A percentile compares a stretch with the other conserved stretches of the same genome.
Conservation (phyloP, 192 early-diverging fungal species). For the Bifiguratus adelaidae region DNA sequence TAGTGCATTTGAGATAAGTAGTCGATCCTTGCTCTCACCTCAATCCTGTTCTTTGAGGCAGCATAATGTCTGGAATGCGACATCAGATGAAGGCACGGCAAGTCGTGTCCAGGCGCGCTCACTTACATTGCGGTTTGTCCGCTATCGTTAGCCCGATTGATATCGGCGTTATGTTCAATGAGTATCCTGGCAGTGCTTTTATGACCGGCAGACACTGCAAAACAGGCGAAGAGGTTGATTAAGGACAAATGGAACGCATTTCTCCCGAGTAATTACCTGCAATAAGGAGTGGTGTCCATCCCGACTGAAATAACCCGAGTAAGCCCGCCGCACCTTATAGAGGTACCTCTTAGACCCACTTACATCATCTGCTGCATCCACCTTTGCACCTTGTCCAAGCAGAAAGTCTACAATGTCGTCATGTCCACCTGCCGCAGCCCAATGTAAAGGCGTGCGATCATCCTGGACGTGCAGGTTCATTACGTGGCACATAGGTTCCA, state of each 20-base stretch:
- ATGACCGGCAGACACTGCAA: slow-evolving; percentile 34
- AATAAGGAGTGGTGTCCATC: slow-evolving; percentile 43
- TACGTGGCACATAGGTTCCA: not conserved
- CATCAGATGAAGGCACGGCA: slow-evolving; percentile 1
- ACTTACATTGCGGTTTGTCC: slow-evolving; percentile 40
- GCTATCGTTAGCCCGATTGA: slow-evolving; percentile 30
- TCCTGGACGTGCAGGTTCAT: slow-evolving; percentile 11
- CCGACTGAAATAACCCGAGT: slow-evolving; percentile 13
- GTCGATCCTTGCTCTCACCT: too few relatives aligned
- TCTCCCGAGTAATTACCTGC: slow-evolving; percentile 20
- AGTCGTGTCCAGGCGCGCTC: too few relatives aligned
- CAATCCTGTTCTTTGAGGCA: slow-evolving; percentile 45
- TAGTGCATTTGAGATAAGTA: too few relatives aligned
- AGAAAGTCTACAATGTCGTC: slow-evolving; percentile 54
- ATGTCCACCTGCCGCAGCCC: slow-evolving; percentile 64
- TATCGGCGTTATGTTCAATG: slow-evolving; percentile 23
- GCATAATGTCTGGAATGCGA: slow-evolving; percentile 36
- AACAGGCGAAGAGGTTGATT: not conserved
- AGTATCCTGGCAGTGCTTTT: slow-evolving; percentile 16
- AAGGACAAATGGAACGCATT: not conserved
- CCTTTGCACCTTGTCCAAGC: slow-evolving; percentile 45
- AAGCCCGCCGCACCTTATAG: not conserved
- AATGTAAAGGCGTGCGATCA: slow-evolving; percentile 33
- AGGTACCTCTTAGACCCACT: not conserved
- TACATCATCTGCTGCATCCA: slow-evolving; percentile 59